These are phyloP conservation scores for Parathielavia appendiculata DNA, from an alignment of 495 filamentous ascomycete genomes.

Conservation along the genomic window DNA sequence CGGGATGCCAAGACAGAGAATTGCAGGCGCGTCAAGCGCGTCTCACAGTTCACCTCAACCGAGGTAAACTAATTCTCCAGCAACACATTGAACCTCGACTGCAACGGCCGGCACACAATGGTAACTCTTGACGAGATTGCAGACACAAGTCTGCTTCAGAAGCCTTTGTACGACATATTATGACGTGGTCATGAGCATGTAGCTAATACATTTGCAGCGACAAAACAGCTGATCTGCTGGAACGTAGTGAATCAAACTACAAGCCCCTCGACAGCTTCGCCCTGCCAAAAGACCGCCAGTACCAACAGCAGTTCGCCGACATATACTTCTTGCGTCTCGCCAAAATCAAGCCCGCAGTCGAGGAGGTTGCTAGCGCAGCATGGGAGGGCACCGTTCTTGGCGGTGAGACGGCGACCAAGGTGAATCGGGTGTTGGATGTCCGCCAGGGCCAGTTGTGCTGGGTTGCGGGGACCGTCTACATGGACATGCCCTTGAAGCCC, in stretches of 20 bases:
- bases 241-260: conserved; percentile 58
- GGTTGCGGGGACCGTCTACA: conserved; percentile 90
- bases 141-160: conserved; percentile 27
- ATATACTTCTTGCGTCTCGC: conserved; percentile 93
- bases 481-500: conserved; percentile 95
- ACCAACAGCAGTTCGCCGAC: conserved; percentile 92
- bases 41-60: neutral
- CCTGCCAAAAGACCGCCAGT: conserved; percentile 67
- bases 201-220: conserved; percentile 28
- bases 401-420: conserved; percentile 65
- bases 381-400: conserved; percentile 79
- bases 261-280: conserved; percentile 67
- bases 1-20: conserved; percentile 1
- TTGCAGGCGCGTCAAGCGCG: conserved; percentile 6
- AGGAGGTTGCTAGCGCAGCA: conserved; percentile 62
- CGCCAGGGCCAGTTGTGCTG: conserved; percentile 94
- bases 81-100: neutral
- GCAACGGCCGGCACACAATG: conserved; percentile 18
- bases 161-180: conserved; percentile 24
- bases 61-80: neutral
- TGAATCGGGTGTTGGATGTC: conserved; percentile 88
- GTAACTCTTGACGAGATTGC: conserved; percentile 32
- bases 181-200: conserved; percentile 13
- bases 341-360: conserved; percentile 78
- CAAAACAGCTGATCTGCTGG: conserved; percentile 31